Conservation (phyloP, 192 early-diverging fungal genomes). For the Backusella westeae region DNA sequence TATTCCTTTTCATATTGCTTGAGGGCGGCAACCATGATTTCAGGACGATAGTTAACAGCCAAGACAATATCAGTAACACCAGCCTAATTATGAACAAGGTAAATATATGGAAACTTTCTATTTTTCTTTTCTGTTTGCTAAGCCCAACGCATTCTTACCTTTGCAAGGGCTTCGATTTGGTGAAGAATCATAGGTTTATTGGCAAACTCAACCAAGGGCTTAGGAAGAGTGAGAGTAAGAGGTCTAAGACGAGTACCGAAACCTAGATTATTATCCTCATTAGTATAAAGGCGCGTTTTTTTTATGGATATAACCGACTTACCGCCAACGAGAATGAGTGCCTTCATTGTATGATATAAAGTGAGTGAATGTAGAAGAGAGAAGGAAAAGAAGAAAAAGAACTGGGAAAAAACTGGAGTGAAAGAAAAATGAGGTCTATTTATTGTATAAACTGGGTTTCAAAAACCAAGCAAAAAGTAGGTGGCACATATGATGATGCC, state of each 20-base stretch:
- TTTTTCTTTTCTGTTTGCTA: not conserved
- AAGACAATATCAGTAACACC: slow-evolving; percentile 97
- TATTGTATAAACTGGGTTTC: not conserved
- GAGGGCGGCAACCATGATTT: slow-evolving; percentile 93
- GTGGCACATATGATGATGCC: not conserved
- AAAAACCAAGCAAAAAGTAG: not conserved
- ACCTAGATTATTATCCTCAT: slow-evolving; percentile 43
- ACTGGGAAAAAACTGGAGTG: slow-evolving; percentile 1
- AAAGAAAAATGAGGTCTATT: not conserved
- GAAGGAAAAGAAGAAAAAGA: not conserved
- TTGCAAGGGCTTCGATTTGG: slow-evolving; percentile 95
- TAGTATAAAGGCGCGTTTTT: not conserved
- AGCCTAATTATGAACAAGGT: slow-evolving; percentile 55
- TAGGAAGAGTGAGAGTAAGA: slow-evolving; percentile 93
- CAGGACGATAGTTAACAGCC: slow-evolving; percentile 99
- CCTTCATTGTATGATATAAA: slow-evolving; percentile 51
- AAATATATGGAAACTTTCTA: not conserved
- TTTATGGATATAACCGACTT: slow-evolving; percentile 17
- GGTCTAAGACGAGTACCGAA: slow-evolving; percentile 99
- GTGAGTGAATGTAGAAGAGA: not conserved
- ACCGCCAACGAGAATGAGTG: slow-evolving; percentile 83
- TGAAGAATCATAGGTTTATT: slow-evolving; percentile 99
- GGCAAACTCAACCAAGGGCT: slow-evolving; percentile 99
- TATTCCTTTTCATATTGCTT: slow-evolving; percentile 92
- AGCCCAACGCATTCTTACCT: slow-evolving; percentile 58